Percentiles rank a stretch among this genome's conserved stretches.
Evolutionary conservation across 257 asterid genomes (phyloP).

Genomic region (Nicotiana noctiflora): DNA sequence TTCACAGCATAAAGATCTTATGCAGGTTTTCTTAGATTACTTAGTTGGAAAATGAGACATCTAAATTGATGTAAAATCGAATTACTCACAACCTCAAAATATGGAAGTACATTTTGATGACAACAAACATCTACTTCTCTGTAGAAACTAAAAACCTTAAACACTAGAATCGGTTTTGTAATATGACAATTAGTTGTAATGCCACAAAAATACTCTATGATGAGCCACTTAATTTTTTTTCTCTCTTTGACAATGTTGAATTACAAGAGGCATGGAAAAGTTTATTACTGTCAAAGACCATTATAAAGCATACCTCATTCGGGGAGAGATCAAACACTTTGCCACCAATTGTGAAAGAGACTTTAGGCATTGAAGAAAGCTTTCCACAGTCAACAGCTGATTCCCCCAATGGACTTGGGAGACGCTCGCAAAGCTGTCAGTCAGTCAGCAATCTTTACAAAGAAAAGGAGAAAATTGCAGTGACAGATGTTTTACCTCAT

Average conservation of each 20-base stretch:
- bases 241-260: not conserved
- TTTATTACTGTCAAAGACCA: not conserved
- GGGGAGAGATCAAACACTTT: constrained; percentile 58
- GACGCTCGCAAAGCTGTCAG: constrained; percentile 63
- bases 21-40: not conserved
- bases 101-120: not conserved
- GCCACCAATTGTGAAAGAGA: constrained; percentile 67
- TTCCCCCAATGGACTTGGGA: constrained; percentile 73
- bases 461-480: not conserved
- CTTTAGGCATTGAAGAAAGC: constrained; percentile 51
- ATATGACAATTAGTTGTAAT: not conserved
- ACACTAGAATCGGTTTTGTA: not conserved
- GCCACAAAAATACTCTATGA: not conserved
- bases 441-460: constrained; percentile 4
- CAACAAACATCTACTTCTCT: not conserved
- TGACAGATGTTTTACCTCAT: constrained; percentile 14
- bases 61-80: not conserved
- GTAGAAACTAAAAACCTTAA: not conserved
- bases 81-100: not conserved
- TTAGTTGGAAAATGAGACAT: not conserved
- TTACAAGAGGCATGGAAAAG: not conserved
- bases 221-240: not conserved
- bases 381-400: constrained; percentile 65
- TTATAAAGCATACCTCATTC: constrained; percentile 38
- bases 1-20: not conserved